A percentile compares a stretch with the other conserved stretches of the same genome.
phyloP scores from a whole-genome alignment of 345 rosid genomes.

The Sonneratia caseolaris region DNA sequence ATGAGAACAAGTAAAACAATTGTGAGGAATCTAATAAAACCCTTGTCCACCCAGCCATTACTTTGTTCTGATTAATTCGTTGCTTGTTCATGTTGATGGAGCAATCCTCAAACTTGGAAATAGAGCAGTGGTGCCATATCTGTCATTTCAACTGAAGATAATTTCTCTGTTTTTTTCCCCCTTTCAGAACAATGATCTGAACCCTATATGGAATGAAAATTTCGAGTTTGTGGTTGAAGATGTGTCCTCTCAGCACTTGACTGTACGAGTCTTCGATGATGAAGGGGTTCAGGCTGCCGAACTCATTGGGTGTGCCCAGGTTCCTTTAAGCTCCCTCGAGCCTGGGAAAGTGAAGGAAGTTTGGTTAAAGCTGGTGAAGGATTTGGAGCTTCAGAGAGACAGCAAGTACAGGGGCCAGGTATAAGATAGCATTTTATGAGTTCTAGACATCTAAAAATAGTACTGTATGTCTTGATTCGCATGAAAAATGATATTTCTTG shows the following conservation, averaged over 20 bases:
- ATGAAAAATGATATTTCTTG: constrained; percentile 4
- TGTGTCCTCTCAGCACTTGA: constrained; percentile 62
- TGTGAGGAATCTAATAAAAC: constrained; percentile 27
- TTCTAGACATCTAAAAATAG: neutral
- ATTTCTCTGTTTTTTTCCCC: neutral
- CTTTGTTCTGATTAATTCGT: neutral
- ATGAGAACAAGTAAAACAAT: constrained; percentile 68
- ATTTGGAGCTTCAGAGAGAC: constrained; percentile 76
- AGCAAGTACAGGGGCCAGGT: constrained; percentile 80
- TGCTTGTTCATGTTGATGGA: neutral
- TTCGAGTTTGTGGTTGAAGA: constrained; percentile 79
- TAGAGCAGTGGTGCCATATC: neutral
- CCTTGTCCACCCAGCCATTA: neutral
- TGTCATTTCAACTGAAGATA: neutral
- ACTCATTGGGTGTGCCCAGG: constrained; percentile 62
- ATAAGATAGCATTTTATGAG: constrained; percentile 6
- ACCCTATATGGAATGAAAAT: constrained; percentile 93
- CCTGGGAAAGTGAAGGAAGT: constrained; percentile 81
- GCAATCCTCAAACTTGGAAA: neutral
- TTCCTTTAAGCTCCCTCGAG: constrained; percentile 42
- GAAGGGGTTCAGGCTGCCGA: constrained; percentile 87
- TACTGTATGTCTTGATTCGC: neutral
- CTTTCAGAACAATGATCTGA: constrained; percentile 61
- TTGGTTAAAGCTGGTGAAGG: constrained; percentile 81
- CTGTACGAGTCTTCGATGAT: constrained; percentile 68